Conservation (phyloP, 805 yeast species). For the Hanseniaspora mollemarum region DNA sequence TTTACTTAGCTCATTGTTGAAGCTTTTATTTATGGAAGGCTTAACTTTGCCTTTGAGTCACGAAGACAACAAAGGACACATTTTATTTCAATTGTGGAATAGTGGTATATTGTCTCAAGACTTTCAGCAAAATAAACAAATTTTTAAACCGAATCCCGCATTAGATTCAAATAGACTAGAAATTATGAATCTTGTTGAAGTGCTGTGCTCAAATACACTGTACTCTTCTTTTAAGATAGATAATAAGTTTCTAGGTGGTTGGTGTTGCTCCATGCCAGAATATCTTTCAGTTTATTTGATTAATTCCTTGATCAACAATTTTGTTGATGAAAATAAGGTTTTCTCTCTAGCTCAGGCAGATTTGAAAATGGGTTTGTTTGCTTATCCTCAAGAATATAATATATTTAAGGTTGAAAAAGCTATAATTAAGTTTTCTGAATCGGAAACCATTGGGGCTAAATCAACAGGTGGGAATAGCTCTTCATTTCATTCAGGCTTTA, state of each 20-base stretch:
- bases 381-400: slow-evolving; percentile 6
- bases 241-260: slow-evolving; percentile 47
- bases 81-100: slow-evolving; percentile 53
- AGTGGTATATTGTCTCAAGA: slow-evolving; percentile 42
- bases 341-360: neutral
- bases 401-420: neutral
- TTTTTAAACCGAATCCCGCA: slow-evolving; percentile 30
- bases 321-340: slow-evolving; percentile 21
- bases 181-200: slow-evolving; percentile 47
- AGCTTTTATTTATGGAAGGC: slow-evolving; percentile 25
- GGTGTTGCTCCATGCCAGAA: slow-evolving; percentile 42
- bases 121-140: slow-evolving; percentile 19
- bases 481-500: neutral
- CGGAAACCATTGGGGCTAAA: too few relatives aligned
- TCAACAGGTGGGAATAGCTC: too few relatives aligned
- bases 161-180: slow-evolving; percentile 59
- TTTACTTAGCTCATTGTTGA: slow-evolving; percentile 23
- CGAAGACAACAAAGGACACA: slow-evolving; percentile 24
- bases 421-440: too few relatives aligned
- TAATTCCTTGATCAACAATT: slow-evolving; percentile 57
- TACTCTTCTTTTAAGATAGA: slow-evolving; percentile 40
- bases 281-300: slow-evolving; percentile 40
- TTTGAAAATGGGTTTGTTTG: neutral
- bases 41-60: slow-evolving; percentile 23
- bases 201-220: slow-evolving; percentile 50